phyloP scores from a whole-genome alignment of 495 filamentous ascomycete genomes.

The Penicillium flavigenum region DNA sequence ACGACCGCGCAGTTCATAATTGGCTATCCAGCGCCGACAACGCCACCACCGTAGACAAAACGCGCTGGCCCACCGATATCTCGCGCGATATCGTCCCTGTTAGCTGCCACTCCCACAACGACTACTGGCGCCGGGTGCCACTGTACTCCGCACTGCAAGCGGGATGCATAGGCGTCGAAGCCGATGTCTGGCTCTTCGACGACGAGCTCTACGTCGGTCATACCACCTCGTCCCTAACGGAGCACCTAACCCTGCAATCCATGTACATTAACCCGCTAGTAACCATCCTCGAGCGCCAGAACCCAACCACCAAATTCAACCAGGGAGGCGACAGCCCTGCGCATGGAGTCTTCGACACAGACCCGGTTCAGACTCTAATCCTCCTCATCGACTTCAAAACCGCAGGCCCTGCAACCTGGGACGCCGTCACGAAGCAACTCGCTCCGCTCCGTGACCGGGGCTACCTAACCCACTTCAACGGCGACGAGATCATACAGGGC shows the following conservation, averaged over 20 bases:
- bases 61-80: constrained; percentile 74
- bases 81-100: constrained; percentile 68
- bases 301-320: constrained; percentile 40
- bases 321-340: constrained; percentile 19
- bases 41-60: constrained; percentile 45
- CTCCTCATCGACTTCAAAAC: constrained; percentile 76
- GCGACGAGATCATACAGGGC: constrained; percentile 47
- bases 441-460: constrained; percentile 63
- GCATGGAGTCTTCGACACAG: constrained; percentile 49
- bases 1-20: constrained; percentile 46
- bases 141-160: constrained; percentile 62
- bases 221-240: constrained; percentile 43
- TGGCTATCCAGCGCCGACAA: constrained; percentile 49
- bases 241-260: constrained; percentile 49
- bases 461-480: constrained; percentile 59
- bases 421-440: constrained; percentile 58
- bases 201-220: constrained; percentile 65
- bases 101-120: constrained; percentile 77
- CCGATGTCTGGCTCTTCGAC: constrained; percentile 82
- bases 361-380: constrained; percentile 58
- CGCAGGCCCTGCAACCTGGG: constrained; percentile 47
- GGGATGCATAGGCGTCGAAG: constrained; percentile 73
- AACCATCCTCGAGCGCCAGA: constrained; percentile 52
- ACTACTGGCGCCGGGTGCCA: constrained; percentile 80
- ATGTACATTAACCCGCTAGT: constrained; percentile 59